Evolutionary conservation across 2,329 filamentous ascomycete species (phyloP).

Genomic region (Reticulascus tulasneorum): DNA sequence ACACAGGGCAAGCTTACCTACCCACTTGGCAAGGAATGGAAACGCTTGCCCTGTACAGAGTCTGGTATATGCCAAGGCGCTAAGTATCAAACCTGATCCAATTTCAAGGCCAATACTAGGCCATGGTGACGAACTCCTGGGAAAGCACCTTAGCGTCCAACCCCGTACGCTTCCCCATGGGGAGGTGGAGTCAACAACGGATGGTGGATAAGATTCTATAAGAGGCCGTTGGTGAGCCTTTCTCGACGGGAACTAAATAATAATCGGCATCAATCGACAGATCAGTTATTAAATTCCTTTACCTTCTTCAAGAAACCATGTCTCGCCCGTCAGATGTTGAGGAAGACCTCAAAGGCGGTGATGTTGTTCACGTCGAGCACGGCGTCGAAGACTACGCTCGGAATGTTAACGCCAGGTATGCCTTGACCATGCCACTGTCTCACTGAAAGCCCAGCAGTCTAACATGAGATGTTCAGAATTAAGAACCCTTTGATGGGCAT

Average conservation of each 20-base stretch:
- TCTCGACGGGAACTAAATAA: no score
- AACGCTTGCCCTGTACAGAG: no score
- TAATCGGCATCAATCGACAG: no score
- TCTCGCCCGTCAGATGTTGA: slow-evolving; percentile 16
- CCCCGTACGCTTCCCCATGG: slow-evolving; percentile 4
- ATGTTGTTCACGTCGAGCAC: slow-evolving; percentile 16
- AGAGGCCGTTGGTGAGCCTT: no score
- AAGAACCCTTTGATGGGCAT: slow-evolving; percentile 22
- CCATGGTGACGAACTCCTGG: slow-evolving; percentile 1
- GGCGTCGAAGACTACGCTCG: slow-evolving; percentile 20
- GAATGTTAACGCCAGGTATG: slow-evolving; percentile 27
- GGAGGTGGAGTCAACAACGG: neutral
- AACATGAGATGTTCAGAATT: slow-evolving; percentile 15
- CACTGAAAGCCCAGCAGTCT: neutral
- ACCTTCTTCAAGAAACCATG: neutral
- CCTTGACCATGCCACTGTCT: no score
- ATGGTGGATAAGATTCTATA: slow-evolving; percentile 6
- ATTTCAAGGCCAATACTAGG: no score
- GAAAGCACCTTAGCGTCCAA: no score
- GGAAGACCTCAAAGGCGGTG: slow-evolving; percentile 15
- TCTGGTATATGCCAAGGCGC: no score
- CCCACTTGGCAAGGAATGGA: no score
- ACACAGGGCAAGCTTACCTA: slow-evolving; percentile 8
- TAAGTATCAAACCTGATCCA: no score
- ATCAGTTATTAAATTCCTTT: no score